Evolutionary conservation across 331 rosid species (phyloP).

Genomic region (Erythrophleum ivorense): DNA sequence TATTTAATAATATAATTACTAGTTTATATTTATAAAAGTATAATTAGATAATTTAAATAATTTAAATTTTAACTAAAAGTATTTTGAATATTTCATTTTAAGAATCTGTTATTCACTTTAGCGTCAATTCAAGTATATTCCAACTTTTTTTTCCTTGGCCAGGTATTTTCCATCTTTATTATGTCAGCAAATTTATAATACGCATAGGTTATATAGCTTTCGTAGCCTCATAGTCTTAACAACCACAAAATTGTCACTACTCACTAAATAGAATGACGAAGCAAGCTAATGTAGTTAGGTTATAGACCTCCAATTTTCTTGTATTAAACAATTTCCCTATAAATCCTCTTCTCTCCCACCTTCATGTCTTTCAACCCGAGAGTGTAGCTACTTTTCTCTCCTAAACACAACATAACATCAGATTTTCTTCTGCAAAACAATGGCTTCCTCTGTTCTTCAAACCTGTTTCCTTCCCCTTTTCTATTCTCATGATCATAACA

Average conservation of each 20-base stretch:
- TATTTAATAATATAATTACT: too few species aligned
- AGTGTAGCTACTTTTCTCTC: neutral
- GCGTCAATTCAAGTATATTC: too few species aligned
- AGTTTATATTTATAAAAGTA: too few species aligned
- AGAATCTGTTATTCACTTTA: too few species aligned
- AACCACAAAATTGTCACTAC: too few species aligned
- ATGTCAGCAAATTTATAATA: neutral
- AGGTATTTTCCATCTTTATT: neutral
- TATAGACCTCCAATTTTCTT: neutral
- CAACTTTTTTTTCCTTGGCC: too few species aligned
- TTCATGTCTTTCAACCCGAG: neutral
- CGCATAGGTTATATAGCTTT: neutral
- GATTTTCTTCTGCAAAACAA: neutral
- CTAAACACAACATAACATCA: too few species aligned
- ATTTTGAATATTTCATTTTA: too few species aligned
- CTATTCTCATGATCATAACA: neutral
- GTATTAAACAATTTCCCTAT: neutral
- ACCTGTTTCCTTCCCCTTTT: neutral
- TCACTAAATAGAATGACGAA: neutral
- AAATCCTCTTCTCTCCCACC: neutral
- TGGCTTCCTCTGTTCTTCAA: conserved; percentile 18
- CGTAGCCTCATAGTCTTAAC: too few species aligned
- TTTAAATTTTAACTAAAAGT: neutral
- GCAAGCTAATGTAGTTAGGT: neutral
- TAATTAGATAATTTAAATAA: neutral